Evolutionary conservation across 2,329 filamentous ascomycete genomes (phyloP).

Genomic region (Fusarium citri): DNA sequence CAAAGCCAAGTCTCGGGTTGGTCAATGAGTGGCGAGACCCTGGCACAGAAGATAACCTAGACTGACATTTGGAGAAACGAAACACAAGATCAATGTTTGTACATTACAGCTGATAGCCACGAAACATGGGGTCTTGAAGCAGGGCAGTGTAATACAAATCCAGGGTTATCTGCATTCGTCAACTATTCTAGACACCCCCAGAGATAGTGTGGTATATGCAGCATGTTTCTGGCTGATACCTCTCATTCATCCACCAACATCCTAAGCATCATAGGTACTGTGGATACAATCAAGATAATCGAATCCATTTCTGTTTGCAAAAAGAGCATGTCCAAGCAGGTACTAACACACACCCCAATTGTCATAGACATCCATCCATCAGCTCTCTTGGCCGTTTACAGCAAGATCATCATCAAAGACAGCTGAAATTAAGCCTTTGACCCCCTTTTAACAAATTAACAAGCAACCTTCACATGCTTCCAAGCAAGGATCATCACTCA

Average conservation of each 20-base stretch:
- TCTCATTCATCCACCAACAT: background rate
- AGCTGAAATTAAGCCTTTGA: constrained; percentile 13
- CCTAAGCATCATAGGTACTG: background rate
- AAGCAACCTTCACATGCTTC: constrained; percentile 37
- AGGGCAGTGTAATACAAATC: background rate
- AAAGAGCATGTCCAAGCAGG: background rate
- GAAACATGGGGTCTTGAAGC: background rate
- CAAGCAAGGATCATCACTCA: constrained; percentile 36
- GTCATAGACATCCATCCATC: constrained; percentile 1
- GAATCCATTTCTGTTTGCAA: constrained; percentile 1
- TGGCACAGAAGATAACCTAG: constrained; percentile 2
- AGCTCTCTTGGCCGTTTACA: constrained; percentile 22
- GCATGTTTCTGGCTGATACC: background rate
- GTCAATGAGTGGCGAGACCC: constrained; percentile 10
- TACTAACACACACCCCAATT: background rate
- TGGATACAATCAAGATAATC: background rate
- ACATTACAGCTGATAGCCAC: background rate
- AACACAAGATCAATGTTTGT: constrained; percentile 16
- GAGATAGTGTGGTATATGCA: background rate
- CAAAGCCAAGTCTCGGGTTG: constrained; percentile 19
- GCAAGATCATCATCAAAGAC: constrained; percentile 3
- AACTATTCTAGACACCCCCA: background rate
- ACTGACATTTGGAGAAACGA: constrained; percentile 9
- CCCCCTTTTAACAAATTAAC: constrained; percentile 23
- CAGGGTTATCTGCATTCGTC: background rate